phyloP scores from a whole-genome alignment of 495 filamentous ascomycete genomes.

The Lichina pygmaea region DNA sequence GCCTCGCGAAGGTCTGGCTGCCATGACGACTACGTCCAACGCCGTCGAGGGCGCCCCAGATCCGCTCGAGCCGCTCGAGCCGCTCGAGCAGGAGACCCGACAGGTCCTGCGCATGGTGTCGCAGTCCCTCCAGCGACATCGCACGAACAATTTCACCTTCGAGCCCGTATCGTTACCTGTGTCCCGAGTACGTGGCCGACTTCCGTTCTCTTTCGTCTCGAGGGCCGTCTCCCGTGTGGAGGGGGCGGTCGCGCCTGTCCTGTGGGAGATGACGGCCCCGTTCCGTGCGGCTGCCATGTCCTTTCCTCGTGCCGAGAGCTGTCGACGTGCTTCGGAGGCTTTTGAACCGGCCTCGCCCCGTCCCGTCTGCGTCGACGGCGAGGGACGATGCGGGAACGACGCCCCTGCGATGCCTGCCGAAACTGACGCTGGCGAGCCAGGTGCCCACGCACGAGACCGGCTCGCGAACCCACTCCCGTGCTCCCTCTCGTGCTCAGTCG shows the following conservation, averaged over 20 bases:
- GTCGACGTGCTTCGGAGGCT: not conserved
- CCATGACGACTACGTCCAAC: conserved; percentile 8
- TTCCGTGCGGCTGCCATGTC: too few relatives aligned
- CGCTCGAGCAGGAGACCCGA: not conserved
- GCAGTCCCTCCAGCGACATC: conserved; percentile 43
- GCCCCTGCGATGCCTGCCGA: too few relatives aligned
- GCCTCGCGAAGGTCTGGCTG: conserved; percentile 17
- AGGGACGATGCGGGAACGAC: too few relatives aligned
- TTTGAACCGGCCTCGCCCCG: not conserved
- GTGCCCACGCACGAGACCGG: not conserved
- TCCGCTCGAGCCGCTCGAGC: conserved; percentile 13
- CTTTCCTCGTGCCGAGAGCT: not conserved
- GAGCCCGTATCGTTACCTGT: conserved; percentile 69
- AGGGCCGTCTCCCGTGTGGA: too few relatives aligned
- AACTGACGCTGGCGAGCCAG: not conserved
- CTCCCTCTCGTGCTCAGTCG: conserved; percentile 1
- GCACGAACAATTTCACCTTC: conserved; percentile 65
- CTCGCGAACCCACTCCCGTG: not conserved
- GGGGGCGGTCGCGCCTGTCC: too few relatives aligned
- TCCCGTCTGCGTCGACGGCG: not conserved
- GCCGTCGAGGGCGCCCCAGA: conserved; percentile 9
- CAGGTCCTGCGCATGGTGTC: conserved; percentile 42
- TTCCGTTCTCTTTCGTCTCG: not conserved
- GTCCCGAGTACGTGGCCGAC: conserved; percentile 38
- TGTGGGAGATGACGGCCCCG: too few relatives aligned